A percentile compares a stretch with the other conserved stretches of the same genome.
These are phyloP conservation scores for Coemansia sp. DNA, from an alignment of 192 early-diverging fungal species.

Conservation along the genomic window DNA sequence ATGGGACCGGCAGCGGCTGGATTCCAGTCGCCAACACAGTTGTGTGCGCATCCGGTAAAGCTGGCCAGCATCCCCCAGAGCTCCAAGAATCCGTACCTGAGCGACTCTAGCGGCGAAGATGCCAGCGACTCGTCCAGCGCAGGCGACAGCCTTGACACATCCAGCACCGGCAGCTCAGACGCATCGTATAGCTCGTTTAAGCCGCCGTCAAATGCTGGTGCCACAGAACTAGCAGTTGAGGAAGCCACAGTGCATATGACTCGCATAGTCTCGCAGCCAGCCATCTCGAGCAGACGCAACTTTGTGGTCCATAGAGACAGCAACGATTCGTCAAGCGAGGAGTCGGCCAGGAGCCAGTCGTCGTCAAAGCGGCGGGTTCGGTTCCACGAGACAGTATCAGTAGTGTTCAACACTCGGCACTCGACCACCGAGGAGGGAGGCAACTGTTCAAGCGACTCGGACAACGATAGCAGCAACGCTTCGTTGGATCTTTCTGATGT, in stretches of 20 bases:
- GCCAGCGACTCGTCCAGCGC: conserved; percentile 6
- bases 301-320: neutral
- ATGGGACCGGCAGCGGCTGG: neutral
- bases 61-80: conserved; percentile 25
- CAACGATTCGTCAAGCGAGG: conserved; percentile 38
- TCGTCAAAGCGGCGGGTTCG: conserved; percentile 48
- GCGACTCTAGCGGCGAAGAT: conserved; percentile 32
- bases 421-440: conserved; percentile 21
- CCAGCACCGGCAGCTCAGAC: conserved; percentile 29
- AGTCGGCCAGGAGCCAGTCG: conserved; percentile 41
- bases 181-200: conserved; percentile 12
- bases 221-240: neutral
- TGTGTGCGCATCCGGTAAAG: conserved; percentile 37
- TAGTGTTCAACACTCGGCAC: conserved; percentile 38
- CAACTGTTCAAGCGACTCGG: conserved; percentile 24
- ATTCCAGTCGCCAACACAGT: conserved; percentile 5
- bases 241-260: neutral
- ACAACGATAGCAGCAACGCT: conserved; percentile 46
- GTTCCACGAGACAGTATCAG: conserved; percentile 50
- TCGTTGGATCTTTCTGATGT: conserved; percentile 10
- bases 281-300: neutral
- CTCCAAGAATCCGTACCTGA: conserved; percentile 40
- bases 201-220: neutral
- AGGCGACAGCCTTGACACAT: conserved; percentile 16
- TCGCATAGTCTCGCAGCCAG: conserved; percentile 17